A percentile compares a stretch with the other conserved stretches of the same genome.
These are phyloP conservation scores for Neophaeococcomyces aloes DNA, from an alignment of 2,329 filamentous ascomycete genomes.

Conservation along the genomic window DNA sequence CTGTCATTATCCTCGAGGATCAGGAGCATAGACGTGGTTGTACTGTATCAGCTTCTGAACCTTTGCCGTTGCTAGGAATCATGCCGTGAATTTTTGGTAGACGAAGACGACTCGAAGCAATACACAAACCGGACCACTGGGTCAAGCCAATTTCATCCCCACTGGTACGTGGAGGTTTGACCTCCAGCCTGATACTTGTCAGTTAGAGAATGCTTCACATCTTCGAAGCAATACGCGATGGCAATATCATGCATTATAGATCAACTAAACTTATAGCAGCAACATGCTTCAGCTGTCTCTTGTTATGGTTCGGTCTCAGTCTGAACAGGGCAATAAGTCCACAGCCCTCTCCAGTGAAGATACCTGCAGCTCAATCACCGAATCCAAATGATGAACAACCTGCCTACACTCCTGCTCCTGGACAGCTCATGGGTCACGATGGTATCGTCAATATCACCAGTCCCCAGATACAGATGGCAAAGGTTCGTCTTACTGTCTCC, in stretches of 20 bases:
- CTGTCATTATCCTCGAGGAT: no score
- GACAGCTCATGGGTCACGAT: constrained; percentile 5
- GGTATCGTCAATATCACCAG: constrained; percentile 5
- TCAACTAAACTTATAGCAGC: constrained; percentile 3
- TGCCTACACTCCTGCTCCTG: constrained; percentile 2
- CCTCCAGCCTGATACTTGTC: no score
- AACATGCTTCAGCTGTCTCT: not conserved
- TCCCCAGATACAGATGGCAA: constrained; percentile 4
- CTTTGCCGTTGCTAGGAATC: no score
- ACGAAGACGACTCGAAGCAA: no score
- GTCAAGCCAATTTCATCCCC: no score
- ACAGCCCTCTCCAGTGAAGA: not conserved
- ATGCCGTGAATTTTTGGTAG: no score
- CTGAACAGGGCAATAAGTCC: not conserved
- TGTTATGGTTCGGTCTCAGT: constrained; percentile 1
- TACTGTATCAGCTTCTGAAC: no score
- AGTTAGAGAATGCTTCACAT: no score
- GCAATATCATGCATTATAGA: not conserved
- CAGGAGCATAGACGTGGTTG: no score
- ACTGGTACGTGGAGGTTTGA: no score
- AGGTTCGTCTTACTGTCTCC: constrained; percentile 2
- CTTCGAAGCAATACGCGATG: not conserved
- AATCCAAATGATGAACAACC: not conserved
- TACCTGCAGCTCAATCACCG: not conserved
- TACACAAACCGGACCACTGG: no score